Evolutionary conservation across 768 basidiomycete species (phyloP), one percentile per base, ranked within the genome.

Genomic region (Leucocoprinus sp.): DNA sequence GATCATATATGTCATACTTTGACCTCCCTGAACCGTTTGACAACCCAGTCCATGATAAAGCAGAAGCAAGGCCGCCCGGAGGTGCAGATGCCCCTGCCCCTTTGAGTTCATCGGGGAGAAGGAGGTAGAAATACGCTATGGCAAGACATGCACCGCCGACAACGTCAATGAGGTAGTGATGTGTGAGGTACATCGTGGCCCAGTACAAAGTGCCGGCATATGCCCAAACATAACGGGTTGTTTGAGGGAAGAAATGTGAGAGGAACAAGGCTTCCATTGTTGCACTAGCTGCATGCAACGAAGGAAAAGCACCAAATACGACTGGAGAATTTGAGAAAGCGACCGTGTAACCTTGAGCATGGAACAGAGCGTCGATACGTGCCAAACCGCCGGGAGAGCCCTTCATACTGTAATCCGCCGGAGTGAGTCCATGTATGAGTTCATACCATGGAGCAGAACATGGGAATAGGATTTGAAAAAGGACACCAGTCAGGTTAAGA

Each of bases 401-500:
- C 37, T 78, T 80, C 75, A 95, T 93, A 38, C 68, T 68, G 68
- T 98, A 98, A 56, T 91, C 78, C 24, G 96, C 96, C 0, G 96
- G 96, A 0, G 90, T 95, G 28, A 97, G 80, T 1, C 96, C 96
- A 60, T 98, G 84, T 53, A 96, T 90, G 55, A 98, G 76, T 59
- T 98, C 95, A 64, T 98, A 99, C 96, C 96, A 86, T 4, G 96
- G 96, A 1, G 96, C 84, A 1, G 95, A 82, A 57, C 93, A 96
- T 0, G 95, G 96, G 47, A 98, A 74, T 27, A 89, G 57, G 57
- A 96, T 82, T 60, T 97, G 95, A 47, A 81, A 74, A 56, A 93
- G 63, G 26, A 98, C 96, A 1, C 93, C 95, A 8, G 74, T 65
- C 44, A 93, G 70, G 65, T 91, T 98, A 78, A 97, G 80, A 65